Evolutionary conservation across 805 yeast genomes (phyloP), one percentile per base, ranked within the genome.

Genomic region (Candida palmyrensis): DNA sequence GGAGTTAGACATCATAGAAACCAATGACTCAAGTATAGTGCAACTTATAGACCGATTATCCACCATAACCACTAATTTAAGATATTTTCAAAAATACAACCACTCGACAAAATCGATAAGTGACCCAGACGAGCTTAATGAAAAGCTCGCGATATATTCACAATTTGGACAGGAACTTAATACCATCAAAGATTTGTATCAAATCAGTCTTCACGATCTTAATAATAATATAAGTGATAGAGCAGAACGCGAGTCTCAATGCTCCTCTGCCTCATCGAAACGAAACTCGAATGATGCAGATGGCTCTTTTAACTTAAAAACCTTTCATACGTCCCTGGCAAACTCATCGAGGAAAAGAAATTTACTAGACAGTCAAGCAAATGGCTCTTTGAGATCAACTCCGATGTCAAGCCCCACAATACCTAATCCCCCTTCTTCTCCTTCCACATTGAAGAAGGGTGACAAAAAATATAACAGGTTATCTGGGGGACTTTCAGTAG

Each of bases 401-500:
- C 26, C 41, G 27, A 26, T 35, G 29, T 35, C 45, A 24, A 35
- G 28, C 19, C 31, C 38, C 2, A 14, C 28, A 6, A 9, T 36
- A 10, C 27, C 24, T 10, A 22, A 33, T 12, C n/a, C 32, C 15
- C 24, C 32, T 12, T 23, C 13, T 20, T 20, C 19, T 8, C 27
- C 37, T 25, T 23, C 32, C 15, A 27, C 12, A 16, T 14, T 15
- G 12, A 11, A 8, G n/a, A 35, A 22, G 18, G 31, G 27, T 29
- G 57, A 54, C 3, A 50, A 48, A 41, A 44, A 51, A 30, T 46
- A 48, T 28, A 58, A 56, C 26, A 41, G 68, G 16, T 41, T 49
- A 17, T 61, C 68, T 3, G 47, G 57, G 3, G 71, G 71, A 1
- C 45, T 66, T 10, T 66, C 54, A 31, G 40, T 63, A 11, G 63